phyloP scores from a whole-genome alignment of 805 yeast genomes.

The Candida krabiensis region DNA sequence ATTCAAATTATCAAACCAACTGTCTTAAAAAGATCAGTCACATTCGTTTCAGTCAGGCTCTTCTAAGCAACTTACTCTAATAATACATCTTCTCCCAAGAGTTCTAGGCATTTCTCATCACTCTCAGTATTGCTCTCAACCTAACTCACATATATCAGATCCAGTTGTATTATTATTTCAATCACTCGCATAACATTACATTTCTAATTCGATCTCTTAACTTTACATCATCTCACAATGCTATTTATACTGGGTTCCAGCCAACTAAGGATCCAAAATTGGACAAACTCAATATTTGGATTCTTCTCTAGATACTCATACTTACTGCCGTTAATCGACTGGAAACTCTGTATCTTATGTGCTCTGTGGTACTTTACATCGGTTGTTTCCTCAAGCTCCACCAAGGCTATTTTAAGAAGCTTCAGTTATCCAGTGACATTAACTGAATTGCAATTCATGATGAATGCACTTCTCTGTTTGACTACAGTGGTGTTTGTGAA shows the following conservation, averaged over 20 bases:
- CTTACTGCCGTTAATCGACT: slow-evolving; percentile 26
- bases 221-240: slow-evolving; percentile 8
- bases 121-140: background rate
- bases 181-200: background rate
- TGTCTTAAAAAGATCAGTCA: no score
- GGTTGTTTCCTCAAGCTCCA: slow-evolving; percentile 77
- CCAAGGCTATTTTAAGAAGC: slow-evolving; percentile 69
- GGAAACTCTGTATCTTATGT: slow-evolving; percentile 48
- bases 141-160: background rate
- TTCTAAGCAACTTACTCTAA: no score
- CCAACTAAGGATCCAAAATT: slow-evolving; percentile 8
- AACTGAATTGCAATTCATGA: slow-evolving; percentile 81
- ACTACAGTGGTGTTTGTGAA: slow-evolving; percentile 26
- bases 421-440: slow-evolving; percentile 85
- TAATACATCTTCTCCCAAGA: no score
- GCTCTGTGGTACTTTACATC: slow-evolving; percentile 77
- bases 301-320: slow-evolving; percentile 10
- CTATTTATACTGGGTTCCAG: slow-evolving; percentile 15
- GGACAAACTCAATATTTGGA: slow-evolving; percentile 7
- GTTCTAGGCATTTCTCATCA: background rate
- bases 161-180: background rate
- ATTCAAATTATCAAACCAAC: no score
- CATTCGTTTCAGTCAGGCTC: no score
- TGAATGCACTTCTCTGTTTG: slow-evolving; percentile 65
- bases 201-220: background rate